Percentiles rank a stretch among this genome's conserved stretches.
Conservation (phyloP, 169 alveolate genomes). For the Babesia bigemina region DNA sequence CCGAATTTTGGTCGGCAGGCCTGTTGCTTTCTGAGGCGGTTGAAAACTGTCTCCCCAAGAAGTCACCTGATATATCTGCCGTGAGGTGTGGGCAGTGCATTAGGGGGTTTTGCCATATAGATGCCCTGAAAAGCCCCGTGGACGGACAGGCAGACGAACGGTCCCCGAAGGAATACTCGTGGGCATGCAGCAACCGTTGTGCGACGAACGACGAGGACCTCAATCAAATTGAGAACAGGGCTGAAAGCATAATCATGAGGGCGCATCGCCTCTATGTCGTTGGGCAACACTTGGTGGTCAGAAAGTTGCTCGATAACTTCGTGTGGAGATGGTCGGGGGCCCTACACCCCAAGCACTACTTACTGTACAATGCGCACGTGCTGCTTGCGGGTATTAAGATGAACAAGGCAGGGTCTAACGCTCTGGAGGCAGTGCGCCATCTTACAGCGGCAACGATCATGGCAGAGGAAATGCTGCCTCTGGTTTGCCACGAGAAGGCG, state of each 20-base stretch:
- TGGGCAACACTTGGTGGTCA: slow-evolving; percentile 78
- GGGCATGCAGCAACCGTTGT: slow-evolving; percentile 51
- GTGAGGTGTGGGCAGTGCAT: slow-evolving; percentile 45
- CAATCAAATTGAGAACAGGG: slow-evolving; percentile 66
- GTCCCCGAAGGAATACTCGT: neutral
- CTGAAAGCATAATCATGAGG: slow-evolving; percentile 50
- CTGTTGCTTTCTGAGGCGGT: slow-evolving; percentile 11
- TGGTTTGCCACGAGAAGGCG: slow-evolving; percentile 81
- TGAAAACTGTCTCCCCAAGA: neutral
- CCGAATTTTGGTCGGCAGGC: slow-evolving; percentile 56
- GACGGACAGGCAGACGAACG: neutral
- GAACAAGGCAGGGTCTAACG: slow-evolving; percentile 72
- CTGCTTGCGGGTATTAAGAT: slow-evolving; percentile 83
- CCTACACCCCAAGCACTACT: slow-evolving; percentile 84
- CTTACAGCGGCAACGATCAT: slow-evolving; percentile 79
- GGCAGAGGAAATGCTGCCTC: slow-evolving; percentile 84
- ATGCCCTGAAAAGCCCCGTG: neutral
- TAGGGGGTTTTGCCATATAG: slow-evolving; percentile 23
- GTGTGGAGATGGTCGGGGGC: slow-evolving; percentile 73
- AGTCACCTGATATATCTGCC: slow-evolving; percentile 3
- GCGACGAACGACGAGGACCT: slow-evolving; percentile 25
- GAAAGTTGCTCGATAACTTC: slow-evolving; percentile 68
- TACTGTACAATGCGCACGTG: slow-evolving; percentile 80
- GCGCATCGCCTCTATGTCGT: slow-evolving; percentile 70
- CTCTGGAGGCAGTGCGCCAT: slow-evolving; percentile 68